Conservation (phyloP, 164 flowering plant genomes). For the Protea cynaroides region DNA sequence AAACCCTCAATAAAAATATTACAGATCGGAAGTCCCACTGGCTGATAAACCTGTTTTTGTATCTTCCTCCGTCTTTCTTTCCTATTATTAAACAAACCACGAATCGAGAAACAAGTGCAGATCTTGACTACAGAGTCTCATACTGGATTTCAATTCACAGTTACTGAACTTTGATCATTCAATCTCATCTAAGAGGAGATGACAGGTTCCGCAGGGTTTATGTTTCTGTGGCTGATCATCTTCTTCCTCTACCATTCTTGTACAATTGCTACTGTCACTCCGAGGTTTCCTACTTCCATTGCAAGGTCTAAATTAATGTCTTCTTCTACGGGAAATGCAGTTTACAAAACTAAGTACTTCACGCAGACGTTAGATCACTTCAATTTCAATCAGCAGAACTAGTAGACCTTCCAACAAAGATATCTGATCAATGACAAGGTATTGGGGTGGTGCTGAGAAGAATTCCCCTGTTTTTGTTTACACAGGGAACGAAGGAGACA, state of each 20-base stretch:
- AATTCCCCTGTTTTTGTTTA: slow-evolving; percentile 79
- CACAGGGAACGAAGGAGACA: slow-evolving; percentile 82
- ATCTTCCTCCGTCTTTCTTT: too few species aligned
- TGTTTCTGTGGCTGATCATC: slow-evolving; percentile 10
- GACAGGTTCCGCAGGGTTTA: slow-evolving; percentile 5
- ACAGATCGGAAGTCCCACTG: too few species aligned
- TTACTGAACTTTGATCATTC: too few species aligned
- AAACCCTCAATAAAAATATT: too few species aligned
- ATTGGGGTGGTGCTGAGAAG: slow-evolving; percentile 65
- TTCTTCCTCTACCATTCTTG: slow-evolving; percentile 7
- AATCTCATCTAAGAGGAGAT: too few species aligned
- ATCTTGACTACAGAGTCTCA: too few species aligned
- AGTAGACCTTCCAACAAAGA: slow-evolving; percentile 63
- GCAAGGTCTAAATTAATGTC: slow-evolving; percentile 25
- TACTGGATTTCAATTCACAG: too few species aligned
- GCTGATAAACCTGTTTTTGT: too few species aligned
- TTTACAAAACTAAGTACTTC: slow-evolving; percentile 50
- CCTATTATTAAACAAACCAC: too few species aligned
- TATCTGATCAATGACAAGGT: slow-evolving; percentile 52
- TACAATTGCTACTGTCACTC: slow-evolving; percentile 9
- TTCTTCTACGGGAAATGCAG: slow-evolving; percentile 6
- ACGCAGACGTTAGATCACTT: slow-evolving; percentile 83
- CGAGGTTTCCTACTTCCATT: slow-evolving; percentile 33
- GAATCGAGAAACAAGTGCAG: too few species aligned
- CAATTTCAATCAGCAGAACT: slow-evolving; percentile 60